phyloP scores from a whole-genome alignment of 495 filamentous ascomycete species.

The Penicillium turbatum region DNA sequence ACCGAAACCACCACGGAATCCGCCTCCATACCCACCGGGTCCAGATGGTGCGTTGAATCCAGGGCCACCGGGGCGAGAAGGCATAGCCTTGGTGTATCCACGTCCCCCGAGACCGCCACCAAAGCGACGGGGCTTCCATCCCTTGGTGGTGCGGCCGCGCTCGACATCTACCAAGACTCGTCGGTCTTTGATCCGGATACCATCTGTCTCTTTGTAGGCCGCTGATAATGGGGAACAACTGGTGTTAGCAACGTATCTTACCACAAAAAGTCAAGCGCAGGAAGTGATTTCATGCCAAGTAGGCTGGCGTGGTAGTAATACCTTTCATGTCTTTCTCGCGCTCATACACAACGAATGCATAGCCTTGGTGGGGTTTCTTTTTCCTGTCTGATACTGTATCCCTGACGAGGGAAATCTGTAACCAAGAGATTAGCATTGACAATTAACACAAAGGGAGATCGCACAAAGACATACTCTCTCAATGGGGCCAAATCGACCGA shows the following conservation, averaged over 20 bases:
- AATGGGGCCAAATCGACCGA: conserved; percentile 90
- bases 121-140: conserved; percentile 88
- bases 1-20: conserved; percentile 58
- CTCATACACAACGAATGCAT: conserved; percentile 97
- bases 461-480: conserved; percentile 60
- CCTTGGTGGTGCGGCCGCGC: conserved; percentile 88
- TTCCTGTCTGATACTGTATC: conserved; percentile 64
- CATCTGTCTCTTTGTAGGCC: conserved; percentile 84
- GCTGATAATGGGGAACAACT: conserved; percentile 42
- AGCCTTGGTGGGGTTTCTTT: conserved; percentile 84
- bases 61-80: conserved; percentile 62
- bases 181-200: conserved; percentile 86
- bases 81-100: conserved; percentile 81
- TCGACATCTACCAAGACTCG: conserved; percentile 94
- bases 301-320: conserved; percentile 45
- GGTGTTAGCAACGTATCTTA: conserved; percentile 34
- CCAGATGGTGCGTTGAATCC: conserved; percentile 60
- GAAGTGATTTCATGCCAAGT: background rate
- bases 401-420: conserved; percentile 80
- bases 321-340: conserved; percentile 99
- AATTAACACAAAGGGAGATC: background rate
- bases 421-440: conserved; percentile 11
- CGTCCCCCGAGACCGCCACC: conserved; percentile 91
- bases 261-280: conserved; percentile 4
- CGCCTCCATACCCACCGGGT: conserved; percentile 62